Evolutionary conservation across 768 basidiomycete genomes (phyloP).

Genomic region (Naganishia vaughanmartiniae): DNA sequence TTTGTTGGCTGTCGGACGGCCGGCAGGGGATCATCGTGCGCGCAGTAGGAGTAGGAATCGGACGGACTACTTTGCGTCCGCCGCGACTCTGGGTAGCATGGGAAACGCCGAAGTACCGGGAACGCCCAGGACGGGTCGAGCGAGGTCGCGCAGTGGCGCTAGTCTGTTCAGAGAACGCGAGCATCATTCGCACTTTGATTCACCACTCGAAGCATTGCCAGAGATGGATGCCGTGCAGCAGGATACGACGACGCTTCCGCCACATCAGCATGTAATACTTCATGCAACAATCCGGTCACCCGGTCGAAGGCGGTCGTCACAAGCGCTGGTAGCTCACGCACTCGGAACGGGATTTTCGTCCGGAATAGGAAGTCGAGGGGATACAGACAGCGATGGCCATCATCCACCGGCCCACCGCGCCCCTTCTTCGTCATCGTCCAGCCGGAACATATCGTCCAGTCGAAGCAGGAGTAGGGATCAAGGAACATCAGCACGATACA

Average conservation of each 20-base stretch:
- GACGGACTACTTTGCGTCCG: constrained; percentile 6
- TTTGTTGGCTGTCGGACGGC: neutral
- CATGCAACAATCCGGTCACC: neutral
- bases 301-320: neutral
- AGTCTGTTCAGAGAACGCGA: neutral
- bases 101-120: neutral
- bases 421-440: neutral
- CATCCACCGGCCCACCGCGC: neutral
- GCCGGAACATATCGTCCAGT: constrained; percentile 3
- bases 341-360: neutral
- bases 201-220: constrained; percentile 5
- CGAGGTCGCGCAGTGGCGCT: constrained; percentile 2
- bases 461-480: constrained; percentile 5
- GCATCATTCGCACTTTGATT: constrained; percentile 13
- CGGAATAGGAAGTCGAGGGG: neutral
- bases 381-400: neutral
- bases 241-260: neutral
- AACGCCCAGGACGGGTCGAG: constrained; percentile 1
- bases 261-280: neutral
- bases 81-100: neutral
- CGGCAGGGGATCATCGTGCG: neutral
- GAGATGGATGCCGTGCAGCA: constrained; percentile 10
- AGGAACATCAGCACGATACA: neutral
- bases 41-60: constrained; percentile 17
- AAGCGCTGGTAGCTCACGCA: neutral